phyloP scores from a whole-genome alignment of 208 protist species.

The Tetramitus jugosus region DNA sequence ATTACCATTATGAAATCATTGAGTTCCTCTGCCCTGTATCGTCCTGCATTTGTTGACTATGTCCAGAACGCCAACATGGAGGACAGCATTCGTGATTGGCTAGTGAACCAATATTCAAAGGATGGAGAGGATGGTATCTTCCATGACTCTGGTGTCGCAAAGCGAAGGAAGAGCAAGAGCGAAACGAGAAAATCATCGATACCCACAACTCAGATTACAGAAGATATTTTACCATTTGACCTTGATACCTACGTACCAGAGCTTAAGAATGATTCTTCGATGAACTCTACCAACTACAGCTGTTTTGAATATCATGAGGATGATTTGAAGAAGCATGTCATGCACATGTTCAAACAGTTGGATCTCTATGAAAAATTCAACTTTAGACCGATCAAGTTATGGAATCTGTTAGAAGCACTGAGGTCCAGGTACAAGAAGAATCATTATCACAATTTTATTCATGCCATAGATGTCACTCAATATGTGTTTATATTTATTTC shows the following conservation, averaged over 20 bases:
- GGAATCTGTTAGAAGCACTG: conserved; percentile 7
- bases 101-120: background rate
- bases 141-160: background rate
- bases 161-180: background rate
- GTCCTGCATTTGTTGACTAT: conserved; percentile 10
- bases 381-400: conserved; percentile 6
- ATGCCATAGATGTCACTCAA: conserved; percentile 55
- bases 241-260: background rate
- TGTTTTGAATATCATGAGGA: background rate
- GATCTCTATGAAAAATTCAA: background rate
- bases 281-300: background rate
- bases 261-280: background rate
- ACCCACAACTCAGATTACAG: no score
- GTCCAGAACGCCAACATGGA: background rate
- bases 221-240: background rate
- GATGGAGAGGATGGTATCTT: background rate
- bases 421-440: conserved; percentile 28
- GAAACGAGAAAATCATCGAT: background rate
- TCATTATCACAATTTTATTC: conserved; percentile 59
- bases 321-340: background rate
- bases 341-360: background rate
- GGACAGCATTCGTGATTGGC: background rate
- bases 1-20: conserved; percentile 13
- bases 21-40: background rate
- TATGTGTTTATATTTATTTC: conserved; percentile 39